Conservation (phyloP, 2,329 filamentous ascomycete species). For the Calycina herbarum region DNA sequence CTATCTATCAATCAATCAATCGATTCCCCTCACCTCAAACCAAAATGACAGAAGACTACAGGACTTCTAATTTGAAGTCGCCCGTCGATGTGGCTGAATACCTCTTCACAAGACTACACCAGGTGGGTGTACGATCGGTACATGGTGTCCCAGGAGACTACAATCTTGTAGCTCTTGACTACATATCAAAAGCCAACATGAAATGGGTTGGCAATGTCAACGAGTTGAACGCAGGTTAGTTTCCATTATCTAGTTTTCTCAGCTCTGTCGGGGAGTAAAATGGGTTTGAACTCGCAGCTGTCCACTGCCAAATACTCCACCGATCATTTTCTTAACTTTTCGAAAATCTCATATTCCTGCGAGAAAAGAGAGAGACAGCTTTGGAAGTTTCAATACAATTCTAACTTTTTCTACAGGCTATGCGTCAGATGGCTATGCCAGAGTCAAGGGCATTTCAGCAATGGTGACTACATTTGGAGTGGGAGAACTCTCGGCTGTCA, state of each 20-base stretch:
- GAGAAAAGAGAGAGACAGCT: too few relatives aligned
- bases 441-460: conserved; percentile 69
- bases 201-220: conserved; percentile 71
- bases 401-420: conserved; percentile 52
- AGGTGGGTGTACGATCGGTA: conserved; percentile 64
- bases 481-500: conserved; percentile 71
- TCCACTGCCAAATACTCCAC: neutral
- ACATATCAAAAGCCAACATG: conserved; percentile 57
- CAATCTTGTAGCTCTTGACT: conserved; percentile 68
- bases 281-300: neutral
- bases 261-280: neutral
- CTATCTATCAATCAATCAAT: too few relatives aligned
- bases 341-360: too few relatives aligned
- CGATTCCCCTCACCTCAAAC: too few relatives aligned
- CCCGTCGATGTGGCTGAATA: conserved; percentile 63
- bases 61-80: conserved; percentile 42
- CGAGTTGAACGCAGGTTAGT: conserved; percentile 68
- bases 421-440: conserved; percentile 77
- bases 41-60: conserved; percentile 42
- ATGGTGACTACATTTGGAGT: conserved; percentile 77
- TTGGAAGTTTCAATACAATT: too few relatives aligned
- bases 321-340: too few relatives aligned
- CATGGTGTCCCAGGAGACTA: conserved; percentile 74
- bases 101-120: conserved; percentile 62
- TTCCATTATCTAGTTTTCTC: neutral